These are phyloP conservation scores for Plasmodium cynomolgi DNA, from an alignment of 169 alveolate genomes.

Conservation along the genomic window DNA sequence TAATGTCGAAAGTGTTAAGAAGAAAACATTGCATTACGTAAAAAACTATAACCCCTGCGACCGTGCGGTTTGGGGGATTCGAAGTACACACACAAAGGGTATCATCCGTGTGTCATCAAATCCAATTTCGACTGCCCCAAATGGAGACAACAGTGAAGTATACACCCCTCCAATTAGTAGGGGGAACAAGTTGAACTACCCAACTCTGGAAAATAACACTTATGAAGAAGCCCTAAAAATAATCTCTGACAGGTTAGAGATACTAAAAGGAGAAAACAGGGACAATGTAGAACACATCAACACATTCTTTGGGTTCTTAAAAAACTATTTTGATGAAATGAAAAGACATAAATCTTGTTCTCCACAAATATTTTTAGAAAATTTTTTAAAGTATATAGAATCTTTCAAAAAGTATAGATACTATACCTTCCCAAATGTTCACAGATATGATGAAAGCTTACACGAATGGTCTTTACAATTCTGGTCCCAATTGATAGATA, in stretches of 20 bases:
- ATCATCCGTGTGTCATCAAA: background rate
- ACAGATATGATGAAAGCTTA: slow-evolving; percentile 54
- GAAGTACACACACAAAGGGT: slow-evolving; percentile 10
- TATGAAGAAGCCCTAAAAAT: slow-evolving; percentile 45
- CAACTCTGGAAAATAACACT: background rate
- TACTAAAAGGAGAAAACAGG: slow-evolving; percentile 32
- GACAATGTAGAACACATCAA: slow-evolving; percentile 27
- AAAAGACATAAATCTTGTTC: slow-evolving; percentile 66
- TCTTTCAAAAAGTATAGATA: slow-evolving; percentile 61
- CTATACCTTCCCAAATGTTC: slow-evolving; percentile 63
- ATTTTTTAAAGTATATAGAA: slow-evolving; percentile 23
- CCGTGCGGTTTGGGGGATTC: background rate
- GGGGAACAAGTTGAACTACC: background rate
- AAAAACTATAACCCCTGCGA: slow-evolving; percentile 8
- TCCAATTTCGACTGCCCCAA: background rate
- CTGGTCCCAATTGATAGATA: slow-evolving; percentile 64
- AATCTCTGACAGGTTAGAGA: slow-evolving; percentile 16
- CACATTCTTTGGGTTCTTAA: slow-evolving; percentile 63
- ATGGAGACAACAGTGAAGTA: background rate
- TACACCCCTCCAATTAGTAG: background rate
- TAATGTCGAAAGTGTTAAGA: slow-evolving; percentile 20
- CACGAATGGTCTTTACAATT: slow-evolving; percentile 72
- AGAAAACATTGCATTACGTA: slow-evolving; percentile 9
- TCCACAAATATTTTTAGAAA: slow-evolving; percentile 40
- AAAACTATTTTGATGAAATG: slow-evolving; percentile 39